phyloP scores from a whole-genome alignment of 1,284 basidiomycete species.

The Cryptococcus maquisensis region DNA sequence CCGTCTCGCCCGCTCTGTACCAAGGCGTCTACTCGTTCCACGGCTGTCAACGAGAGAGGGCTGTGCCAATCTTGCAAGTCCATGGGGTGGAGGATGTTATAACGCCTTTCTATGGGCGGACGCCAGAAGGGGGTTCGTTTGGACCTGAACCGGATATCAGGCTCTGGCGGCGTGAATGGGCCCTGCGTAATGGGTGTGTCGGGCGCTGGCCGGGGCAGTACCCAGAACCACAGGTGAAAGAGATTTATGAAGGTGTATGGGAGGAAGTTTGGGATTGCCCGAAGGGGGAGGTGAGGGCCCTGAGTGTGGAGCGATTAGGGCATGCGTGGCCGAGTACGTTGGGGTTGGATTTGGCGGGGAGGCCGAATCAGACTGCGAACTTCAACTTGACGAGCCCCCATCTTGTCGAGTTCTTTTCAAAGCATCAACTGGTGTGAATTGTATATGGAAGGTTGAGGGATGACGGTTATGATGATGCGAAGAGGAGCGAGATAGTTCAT shows the following conservation, averaged over 20 bases:
- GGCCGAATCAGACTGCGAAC: constrained; percentile 20
- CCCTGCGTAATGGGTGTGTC: constrained; percentile 18
- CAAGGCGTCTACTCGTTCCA: constrained; percentile 19
- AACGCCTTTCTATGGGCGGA: constrained; percentile 24
- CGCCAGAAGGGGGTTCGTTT: constrained; percentile 6
- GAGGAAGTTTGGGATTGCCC: constrained; percentile 16
- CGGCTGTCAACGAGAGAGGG: constrained; percentile 18
- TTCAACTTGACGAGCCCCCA: constrained; percentile 22
- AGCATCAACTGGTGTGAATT: constrained; percentile 1
- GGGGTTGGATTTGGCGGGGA: constrained; percentile 26
- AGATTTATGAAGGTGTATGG: constrained; percentile 1
- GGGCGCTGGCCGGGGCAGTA: not conserved
- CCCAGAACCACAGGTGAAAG: constrained; percentile 1
- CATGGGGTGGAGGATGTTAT: constrained; percentile 24
- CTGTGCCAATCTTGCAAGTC: constrained; percentile 21
- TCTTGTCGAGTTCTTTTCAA: constrained; percentile 20
- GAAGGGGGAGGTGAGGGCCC: constrained; percentile 15
- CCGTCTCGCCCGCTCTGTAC: constrained; percentile 27
- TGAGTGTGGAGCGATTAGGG: constrained; percentile 17
- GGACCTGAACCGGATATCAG: constrained; percentile 21
- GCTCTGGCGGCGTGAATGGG: constrained; percentile 21
- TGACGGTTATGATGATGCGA: too few relatives aligned
- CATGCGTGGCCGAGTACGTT: constrained; percentile 22
- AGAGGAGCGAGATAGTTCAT: too few relatives aligned
- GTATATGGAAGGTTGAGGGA: not conserved